phyloP scores from a whole-genome alignment of 805 yeast genomes.

The Yarrowia sp. region DNA sequence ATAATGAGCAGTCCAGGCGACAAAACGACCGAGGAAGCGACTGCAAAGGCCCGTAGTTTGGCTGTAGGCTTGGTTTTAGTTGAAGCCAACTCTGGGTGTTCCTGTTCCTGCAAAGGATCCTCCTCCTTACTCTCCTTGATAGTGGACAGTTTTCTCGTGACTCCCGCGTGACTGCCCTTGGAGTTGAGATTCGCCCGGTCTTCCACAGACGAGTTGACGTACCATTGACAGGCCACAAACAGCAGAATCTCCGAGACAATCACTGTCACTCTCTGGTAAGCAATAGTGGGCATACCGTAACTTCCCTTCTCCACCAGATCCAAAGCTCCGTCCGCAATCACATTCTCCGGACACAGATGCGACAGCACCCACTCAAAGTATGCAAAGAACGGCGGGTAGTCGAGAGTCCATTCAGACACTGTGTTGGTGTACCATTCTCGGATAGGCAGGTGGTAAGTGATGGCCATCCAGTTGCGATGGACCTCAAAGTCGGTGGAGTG shows the following conservation, averaged over 20 bases:
- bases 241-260: slow-evolving; percentile 71
- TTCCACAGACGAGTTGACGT: slow-evolving; percentile 46
- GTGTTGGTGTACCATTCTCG: slow-evolving; percentile 82
- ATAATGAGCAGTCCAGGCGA: slow-evolving; percentile 89
- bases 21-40: slow-evolving; percentile 75
- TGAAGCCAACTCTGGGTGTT: neutral
- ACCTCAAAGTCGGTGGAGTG: slow-evolving; percentile 97
- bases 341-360: slow-evolving; percentile 63
- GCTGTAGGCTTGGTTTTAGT: slow-evolving; percentile 29
- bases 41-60: slow-evolving; percentile 59
- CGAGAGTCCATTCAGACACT: slow-evolving; percentile 85
- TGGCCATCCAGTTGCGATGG: slow-evolving; percentile 95
- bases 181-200: slow-evolving; percentile 32
- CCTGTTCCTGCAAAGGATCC: neutral
- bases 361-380: slow-evolving; percentile 85
- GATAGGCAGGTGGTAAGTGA: slow-evolving; percentile 73
- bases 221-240: slow-evolving; percentile 69
- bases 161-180: slow-evolving; percentile 5
- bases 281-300: slow-evolving; percentile 75
- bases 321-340: slow-evolving; percentile 72
- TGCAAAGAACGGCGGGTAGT: slow-evolving; percentile 97
- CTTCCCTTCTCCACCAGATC: slow-evolving; percentile 62
- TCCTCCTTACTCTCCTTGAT: slow-evolving; percentile 32
- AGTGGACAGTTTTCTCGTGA: slow-evolving; percentile 12
- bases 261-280: slow-evolving; percentile 81